These are phyloP conservation scores for Pichia insulana DNA, from an alignment of 805 yeast species.

Conservation along the genomic window DNA sequence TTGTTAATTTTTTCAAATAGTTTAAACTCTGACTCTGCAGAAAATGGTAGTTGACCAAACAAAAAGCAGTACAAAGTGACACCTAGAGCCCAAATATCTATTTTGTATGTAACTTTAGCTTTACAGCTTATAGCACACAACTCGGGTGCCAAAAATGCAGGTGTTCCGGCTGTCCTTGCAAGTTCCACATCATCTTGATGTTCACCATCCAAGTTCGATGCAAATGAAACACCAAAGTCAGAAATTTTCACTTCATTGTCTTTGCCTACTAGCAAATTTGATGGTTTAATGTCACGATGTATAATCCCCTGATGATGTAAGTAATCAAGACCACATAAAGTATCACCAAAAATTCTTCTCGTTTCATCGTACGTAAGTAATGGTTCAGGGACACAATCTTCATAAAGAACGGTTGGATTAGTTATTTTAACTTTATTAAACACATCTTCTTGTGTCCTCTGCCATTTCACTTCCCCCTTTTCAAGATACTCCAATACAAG, in stretches of 20 bases:
- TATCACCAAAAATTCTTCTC: conserved; percentile 70
- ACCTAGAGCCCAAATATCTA: conserved; percentile 98
- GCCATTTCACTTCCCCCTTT: conserved; percentile 89
- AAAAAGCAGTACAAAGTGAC: conserved; percentile 81
- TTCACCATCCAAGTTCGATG: conserved; percentile 37
- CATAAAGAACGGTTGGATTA: conserved; percentile 7
- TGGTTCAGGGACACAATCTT: conserved; percentile 38
- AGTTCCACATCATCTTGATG: conserved; percentile 72
- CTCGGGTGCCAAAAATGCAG: conserved; percentile 95
- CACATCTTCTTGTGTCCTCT: conserved; percentile 26
- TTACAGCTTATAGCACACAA: conserved; percentile 55
- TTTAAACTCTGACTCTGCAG: conserved; percentile 78
- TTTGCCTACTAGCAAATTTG: conserved; percentile 66
- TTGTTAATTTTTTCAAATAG: conserved; percentile 74
- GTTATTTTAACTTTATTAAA: conserved; percentile 10
- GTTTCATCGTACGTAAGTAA: conserved; percentile 58
- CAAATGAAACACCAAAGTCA: conserved; percentile 95
- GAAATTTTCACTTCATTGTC: conserved; percentile 79
- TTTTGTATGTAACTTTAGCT: conserved; percentile 58
- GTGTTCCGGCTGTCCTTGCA: conserved; percentile 96
- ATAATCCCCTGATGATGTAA: conserved; percentile 84
- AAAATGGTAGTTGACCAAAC: conserved; percentile 84
- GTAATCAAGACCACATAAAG: conserved; percentile 81
- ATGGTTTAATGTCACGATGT: conserved; percentile 90
- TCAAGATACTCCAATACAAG: conserved; percentile 84